Evolutionary conservation across 2,329 filamentous ascomycete species (phyloP), one percentile per base, ranked within the genome.

Genomic region (Ascochyta lentis): DNA sequence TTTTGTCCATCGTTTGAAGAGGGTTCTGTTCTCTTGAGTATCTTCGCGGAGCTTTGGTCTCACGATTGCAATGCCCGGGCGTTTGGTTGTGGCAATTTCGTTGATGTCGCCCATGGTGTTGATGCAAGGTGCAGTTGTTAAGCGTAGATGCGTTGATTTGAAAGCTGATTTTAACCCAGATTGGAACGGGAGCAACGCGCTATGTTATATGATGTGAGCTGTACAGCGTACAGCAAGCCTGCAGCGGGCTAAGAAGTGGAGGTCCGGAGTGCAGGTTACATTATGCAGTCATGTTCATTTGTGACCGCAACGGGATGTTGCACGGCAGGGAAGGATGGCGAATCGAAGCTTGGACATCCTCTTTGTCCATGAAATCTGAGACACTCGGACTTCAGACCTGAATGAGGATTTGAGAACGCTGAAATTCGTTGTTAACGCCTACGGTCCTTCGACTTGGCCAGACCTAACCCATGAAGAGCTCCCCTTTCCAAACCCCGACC

Each of bases 1-100:
- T 24, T 46, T 56, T 3, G 44, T 42, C 57, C 57, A 59, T 41
- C 49, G 23, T 3, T 6, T 37, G 34, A 59, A 59, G 0, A 48
- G n/a, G 19, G 19, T 34, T 4, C 44, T 43, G 40, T 39, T 53
- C 19, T 56, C 44, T n/a, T 27, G 44, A 0, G 48, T 53, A 12
- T 44, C 27, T 8, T 45, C 39, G 15, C 46, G 44, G 3, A 56
- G 40, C 26, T 26, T 47, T 2, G 48, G 49, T 8, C 48, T 29
- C 3, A 59, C 53, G 8, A 59, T 29, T 1, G 49, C 44, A 27
- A 59, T 42, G 24, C 57, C 57, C 6, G 52, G 52, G 8, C 49
- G 54, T n/a, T 34, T 26, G 12, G n/a, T 19, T 8, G 27, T 27
- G 3, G 26, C 4, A 3, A 15, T 6, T 19, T 9, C 1, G 6